Evolutionary conservation across 2,329 filamentous ascomycete genomes (phyloP).

Genomic region (Colletotrichum cordylinicola): DNA sequence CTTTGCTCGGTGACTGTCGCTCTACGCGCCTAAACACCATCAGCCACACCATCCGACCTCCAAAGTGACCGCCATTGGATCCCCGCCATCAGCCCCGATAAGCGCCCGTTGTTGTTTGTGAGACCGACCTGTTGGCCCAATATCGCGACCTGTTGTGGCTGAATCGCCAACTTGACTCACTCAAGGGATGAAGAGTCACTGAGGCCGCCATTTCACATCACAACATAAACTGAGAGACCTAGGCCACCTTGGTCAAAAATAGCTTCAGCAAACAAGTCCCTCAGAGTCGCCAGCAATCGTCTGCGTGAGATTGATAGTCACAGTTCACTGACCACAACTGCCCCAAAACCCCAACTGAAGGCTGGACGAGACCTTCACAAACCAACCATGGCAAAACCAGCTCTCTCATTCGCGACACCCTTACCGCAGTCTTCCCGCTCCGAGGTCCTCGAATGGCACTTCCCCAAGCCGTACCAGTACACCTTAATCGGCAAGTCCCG

Average conservation of each 20-base stretch:
- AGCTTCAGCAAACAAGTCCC: background rate
- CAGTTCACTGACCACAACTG: background rate
- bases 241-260: accelerated
- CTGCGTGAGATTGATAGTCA: background rate
- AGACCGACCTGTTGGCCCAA: background rate
- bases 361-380: background rate
- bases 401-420: slow-evolving; percentile 44
- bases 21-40: background rate
- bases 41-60: slow-evolving; percentile 1
- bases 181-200: background rate
- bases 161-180: background rate
- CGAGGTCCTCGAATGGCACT: slow-evolving; percentile 50
- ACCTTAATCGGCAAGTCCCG: slow-evolving; percentile 52
- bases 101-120: accelerated
- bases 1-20: background rate
- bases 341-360: background rate
- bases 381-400: background rate
- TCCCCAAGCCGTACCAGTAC: slow-evolving; percentile 48
- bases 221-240: background rate
- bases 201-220: background rate
- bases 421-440: slow-evolving; percentile 49
- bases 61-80: background rate
- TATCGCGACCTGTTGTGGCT: background rate
- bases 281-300: background rate
- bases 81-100: background rate